Evolutionary conservation across 257 asterid genomes (phyloP).

Genomic region (Penstemon davidsonii): DNA sequence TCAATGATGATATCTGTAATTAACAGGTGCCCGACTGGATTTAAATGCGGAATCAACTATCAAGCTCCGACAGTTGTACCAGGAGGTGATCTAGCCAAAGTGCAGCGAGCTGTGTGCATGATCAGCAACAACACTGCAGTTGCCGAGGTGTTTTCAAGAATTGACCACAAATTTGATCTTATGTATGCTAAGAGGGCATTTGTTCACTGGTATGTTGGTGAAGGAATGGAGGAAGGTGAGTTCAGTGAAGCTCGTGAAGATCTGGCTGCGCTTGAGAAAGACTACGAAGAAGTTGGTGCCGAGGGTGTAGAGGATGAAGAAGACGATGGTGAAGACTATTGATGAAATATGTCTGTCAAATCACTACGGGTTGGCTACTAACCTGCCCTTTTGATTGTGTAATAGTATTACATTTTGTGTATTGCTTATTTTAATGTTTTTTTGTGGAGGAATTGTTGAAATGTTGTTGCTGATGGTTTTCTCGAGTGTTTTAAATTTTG

Average conservation of each 20-base stretch:
- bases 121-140: slow-evolving; percentile 55
- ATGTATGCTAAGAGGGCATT: slow-evolving; percentile 53
- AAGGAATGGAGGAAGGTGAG: slow-evolving; percentile 59
- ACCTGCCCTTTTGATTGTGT: slow-evolving; percentile 25
- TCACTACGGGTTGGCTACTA: slow-evolving; percentile 11
- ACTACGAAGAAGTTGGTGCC: slow-evolving; percentile 53
- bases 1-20: background rate
- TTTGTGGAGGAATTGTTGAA: background rate
- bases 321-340: slow-evolving; percentile 49
- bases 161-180: slow-evolving; percentile 53
- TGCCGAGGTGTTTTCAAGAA: slow-evolving; percentile 50
- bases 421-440: slow-evolving; percentile 16
- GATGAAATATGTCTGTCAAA: slow-evolving; percentile 9
- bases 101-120: slow-evolving; percentile 54
- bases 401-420: slow-evolving; percentile 21
- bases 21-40: slow-evolving; percentile 53
- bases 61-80: slow-evolving; percentile 52
- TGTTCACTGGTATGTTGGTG: slow-evolving; percentile 54
- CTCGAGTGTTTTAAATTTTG: too few species aligned
- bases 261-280: slow-evolving; percentile 52
- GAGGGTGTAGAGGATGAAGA: slow-evolving; percentile 51
- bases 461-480: background rate
- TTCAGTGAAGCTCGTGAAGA: slow-evolving; percentile 57
- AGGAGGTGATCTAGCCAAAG: slow-evolving; percentile 54
- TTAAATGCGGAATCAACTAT: slow-evolving; percentile 52